phyloP scores from a whole-genome alignment of 2,329 filamentous ascomycete species.

The Zymoseptoria ardabiliae region DNA sequence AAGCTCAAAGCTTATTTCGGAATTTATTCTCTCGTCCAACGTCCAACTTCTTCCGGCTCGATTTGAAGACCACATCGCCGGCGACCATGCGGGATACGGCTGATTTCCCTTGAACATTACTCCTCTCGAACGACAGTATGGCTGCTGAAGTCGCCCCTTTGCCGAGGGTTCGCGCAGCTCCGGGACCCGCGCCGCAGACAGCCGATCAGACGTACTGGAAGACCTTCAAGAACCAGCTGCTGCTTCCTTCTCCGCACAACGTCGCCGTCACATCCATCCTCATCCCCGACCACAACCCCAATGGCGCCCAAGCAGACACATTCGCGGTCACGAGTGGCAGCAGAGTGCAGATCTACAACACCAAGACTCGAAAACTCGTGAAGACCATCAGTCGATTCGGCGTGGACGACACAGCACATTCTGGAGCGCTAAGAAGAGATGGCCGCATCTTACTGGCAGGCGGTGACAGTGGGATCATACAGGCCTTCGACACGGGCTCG shows the following conservation, averaged over 20 bases:
- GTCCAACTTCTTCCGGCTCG: not conserved
- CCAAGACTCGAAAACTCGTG: constrained; percentile 80
- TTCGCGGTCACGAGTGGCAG: constrained; percentile 95
- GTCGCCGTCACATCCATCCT: constrained; percentile 82
- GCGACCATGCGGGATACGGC: not conserved
- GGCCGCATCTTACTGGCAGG: constrained; percentile 84
- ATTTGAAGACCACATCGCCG: not conserved
- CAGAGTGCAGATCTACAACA: constrained; percentile 87
- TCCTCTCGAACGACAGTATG: constrained; percentile 46
- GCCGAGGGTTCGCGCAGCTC: constrained; percentile 72
- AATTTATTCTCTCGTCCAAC: not conserved
- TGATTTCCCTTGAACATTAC: not conserved
- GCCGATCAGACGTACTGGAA: constrained; percentile 96
- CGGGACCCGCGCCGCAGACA: constrained; percentile 73
- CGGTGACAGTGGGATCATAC: constrained; percentile 84
- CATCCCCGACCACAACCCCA: constrained; percentile 33
- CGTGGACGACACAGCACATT: constrained; percentile 74
- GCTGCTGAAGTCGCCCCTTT: constrained; percentile 78
- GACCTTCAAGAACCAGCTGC: constrained; percentile 83
- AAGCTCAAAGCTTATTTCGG: not conserved
- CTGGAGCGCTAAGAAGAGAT: constrained; percentile 80
- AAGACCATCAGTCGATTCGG: constrained; percentile 88
- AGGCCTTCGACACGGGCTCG: constrained; percentile 88
- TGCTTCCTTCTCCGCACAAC: constrained; percentile 83
- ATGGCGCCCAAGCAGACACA: constrained; percentile 47